Evolutionary conservation across 306 rosid species (phyloP).

Genomic region (Malus sieversii): DNA sequence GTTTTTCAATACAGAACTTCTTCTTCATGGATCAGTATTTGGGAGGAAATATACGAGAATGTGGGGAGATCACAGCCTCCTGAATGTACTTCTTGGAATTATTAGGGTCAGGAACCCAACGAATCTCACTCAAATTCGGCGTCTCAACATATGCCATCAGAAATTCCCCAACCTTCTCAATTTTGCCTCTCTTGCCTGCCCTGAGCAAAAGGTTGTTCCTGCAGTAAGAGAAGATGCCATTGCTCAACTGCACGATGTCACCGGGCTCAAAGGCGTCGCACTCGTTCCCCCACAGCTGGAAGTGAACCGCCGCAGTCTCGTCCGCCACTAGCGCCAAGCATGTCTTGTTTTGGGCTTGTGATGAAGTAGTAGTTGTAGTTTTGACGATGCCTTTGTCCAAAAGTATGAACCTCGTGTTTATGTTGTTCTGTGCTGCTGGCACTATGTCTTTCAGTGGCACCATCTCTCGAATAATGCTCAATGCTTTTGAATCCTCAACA

Average conservation of each 20-base stretch:
- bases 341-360: conserved; percentile 47
- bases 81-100: conserved; percentile 40
- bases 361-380: not conserved
- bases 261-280: conserved; percentile 48
- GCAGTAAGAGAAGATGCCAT: conserved; percentile 58
- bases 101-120: conserved; percentile 49
- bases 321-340: conserved; percentile 62
- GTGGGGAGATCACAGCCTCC: conserved; percentile 43
- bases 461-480: conserved; percentile 13
- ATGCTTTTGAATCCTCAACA: not conserved
- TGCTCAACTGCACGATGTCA: conserved; percentile 32
- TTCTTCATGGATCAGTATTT: not conserved
- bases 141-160: conserved; percentile 60
- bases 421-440: conserved; percentile 82
- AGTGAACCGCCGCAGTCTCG: conserved; percentile 65
- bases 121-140: conserved; percentile 83
- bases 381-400: conserved; percentile 52
- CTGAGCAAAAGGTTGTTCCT: conserved; percentile 44
- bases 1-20: not conserved
- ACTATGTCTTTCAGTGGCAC: conserved; percentile 51
- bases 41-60: conserved; percentile 55
- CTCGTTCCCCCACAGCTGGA: conserved; percentile 82
- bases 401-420: conserved; percentile 53
- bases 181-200: conserved; percentile 75
- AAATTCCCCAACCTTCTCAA: conserved; percentile 64